Evolutionary conservation across 495 filamentous ascomycete species (phyloP), one percentile per base, ranked within the genome.

Genomic region (Ramalina intermedia): DNA sequence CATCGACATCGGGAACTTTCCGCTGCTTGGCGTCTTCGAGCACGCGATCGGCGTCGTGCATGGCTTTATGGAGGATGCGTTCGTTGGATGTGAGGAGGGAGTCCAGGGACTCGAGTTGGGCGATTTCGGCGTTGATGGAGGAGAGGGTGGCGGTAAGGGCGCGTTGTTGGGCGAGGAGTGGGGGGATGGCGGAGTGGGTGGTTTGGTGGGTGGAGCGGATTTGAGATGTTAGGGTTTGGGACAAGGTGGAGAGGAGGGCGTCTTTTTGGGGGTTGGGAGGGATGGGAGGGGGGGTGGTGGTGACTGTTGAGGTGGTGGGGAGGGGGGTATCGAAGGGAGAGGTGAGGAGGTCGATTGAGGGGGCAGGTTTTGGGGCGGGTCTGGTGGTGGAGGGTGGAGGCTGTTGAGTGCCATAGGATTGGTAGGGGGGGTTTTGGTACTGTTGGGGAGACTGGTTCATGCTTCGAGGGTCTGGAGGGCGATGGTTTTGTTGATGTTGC

Each of bases 251-350:
- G 9, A 94, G 74, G 21, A 98, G 77, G 33, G 80, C 79, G 61
- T 96, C 88, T 60, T 96, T 98, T 66, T 98, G 87, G 6, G 91
- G 91, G 61, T 98, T 98, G 1, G 87, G 90, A 1, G 91, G 91
- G 45, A 94, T 85, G 11, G 89, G 90, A 0, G 90, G 90, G 0
- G 85, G 78, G 26, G 79, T 71, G 39, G 76, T 62, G 7, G 72
- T 63, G 36, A 67, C 53, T 29, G 61, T 56, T 4, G 65, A 61
- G 41, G 76, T 65, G 9, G 78, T 63, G 11, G 85, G 81, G 29
- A 88, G 72, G 43, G 81, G 64, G 17, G 78, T 63, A 43, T 81
- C 78, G 51, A 82, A 86, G 48, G 69, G 79, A 50, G 67, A 87
- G 53, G 73, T 84, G 59, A 75, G 82, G 43, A 94, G 73, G 57